These are phyloP conservation scores for Alloteropsis semialata DNA, from an alignment of 176 grass and related monocot genomes.

Conservation along the genomic window DNA sequence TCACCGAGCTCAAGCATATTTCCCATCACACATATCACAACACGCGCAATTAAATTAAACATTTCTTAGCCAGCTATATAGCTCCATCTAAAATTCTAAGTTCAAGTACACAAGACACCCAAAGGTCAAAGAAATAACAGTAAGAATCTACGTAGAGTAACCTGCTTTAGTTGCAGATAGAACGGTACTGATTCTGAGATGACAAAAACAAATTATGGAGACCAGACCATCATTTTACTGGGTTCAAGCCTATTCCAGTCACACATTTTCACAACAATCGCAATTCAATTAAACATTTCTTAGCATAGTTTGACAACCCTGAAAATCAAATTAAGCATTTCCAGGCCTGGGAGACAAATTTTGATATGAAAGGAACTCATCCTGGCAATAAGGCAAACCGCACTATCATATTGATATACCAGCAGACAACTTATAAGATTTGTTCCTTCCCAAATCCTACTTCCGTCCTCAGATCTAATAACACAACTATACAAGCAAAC, in stretches of 20 bases:
- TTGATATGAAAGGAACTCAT: not conserved
- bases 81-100: not conserved
- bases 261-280: not conserved
- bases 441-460: not conserved
- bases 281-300: not conserved
- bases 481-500: not conserved
- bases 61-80: too few relatives aligned
- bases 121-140: not conserved
- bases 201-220: not conserved
- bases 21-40: not conserved
- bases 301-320: not conserved
- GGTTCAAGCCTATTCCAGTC: not conserved
- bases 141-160: not conserved
- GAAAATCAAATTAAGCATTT: not conserved
- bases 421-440: not conserved
- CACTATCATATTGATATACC: not conserved
- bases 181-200: not conserved
- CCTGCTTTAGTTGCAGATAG: not conserved
- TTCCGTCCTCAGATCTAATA: constrained; percentile 23
- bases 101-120: not conserved
- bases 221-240: not conserved
- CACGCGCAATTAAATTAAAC: too few relatives aligned
- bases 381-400: not conserved
- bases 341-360: not conserved
- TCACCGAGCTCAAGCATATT: not conserved